Percentiles rank a stretch among this genome's conserved stretches.
These are phyloP conservation scores for Wilhelminamyces savonicus DNA, from an alignment of 805 yeast genomes.

Conservation along the genomic window DNA sequence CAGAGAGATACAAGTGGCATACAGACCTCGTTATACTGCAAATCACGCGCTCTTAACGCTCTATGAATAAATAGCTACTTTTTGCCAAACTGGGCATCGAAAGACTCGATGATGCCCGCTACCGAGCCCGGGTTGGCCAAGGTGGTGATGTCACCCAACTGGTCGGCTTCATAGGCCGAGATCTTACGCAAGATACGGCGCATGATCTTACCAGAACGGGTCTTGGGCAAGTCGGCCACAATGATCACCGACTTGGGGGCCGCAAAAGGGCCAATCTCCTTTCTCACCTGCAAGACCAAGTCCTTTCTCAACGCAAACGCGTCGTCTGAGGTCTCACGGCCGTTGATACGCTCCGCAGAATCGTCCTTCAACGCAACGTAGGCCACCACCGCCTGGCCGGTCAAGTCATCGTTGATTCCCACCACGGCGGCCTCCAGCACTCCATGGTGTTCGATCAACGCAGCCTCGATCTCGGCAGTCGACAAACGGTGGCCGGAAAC, in stretches of 20 bases:
- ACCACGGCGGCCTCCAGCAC: conserved; percentile 82
- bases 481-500: conserved; percentile 83
- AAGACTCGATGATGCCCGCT: conserved; percentile 50
- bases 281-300: conserved; percentile 63
- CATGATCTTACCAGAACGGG: conserved; percentile 84
- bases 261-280: conserved; percentile 81
- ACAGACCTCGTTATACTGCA: too few species aligned
- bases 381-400: conserved; percentile 84
- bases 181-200: conserved; percentile 78
- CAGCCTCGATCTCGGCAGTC: conserved; percentile 87
- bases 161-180: conserved; percentile 70
- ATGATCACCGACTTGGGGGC: conserved; percentile 71
- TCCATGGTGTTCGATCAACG: conserved; percentile 61
- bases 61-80: conserved; percentile 15
- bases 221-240: conserved; percentile 76
- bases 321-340: conserved; percentile 36
- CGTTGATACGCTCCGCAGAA: conserved; percentile 18
- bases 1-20: too few species aligned
- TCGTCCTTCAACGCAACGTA: conserved; percentile 67
- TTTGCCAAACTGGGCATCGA: conserved; percentile 34
- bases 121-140: conserved; percentile 74
- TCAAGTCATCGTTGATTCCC: conserved; percentile 75
- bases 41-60: background rate
- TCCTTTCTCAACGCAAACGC: conserved; percentile 52
- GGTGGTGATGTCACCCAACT: conserved; percentile 74